Evolutionary conservation across 805 yeast genomes (phyloP), one percentile per base, ranked within the genome.

Genomic region (Jamesozyma spencerorum): DNA sequence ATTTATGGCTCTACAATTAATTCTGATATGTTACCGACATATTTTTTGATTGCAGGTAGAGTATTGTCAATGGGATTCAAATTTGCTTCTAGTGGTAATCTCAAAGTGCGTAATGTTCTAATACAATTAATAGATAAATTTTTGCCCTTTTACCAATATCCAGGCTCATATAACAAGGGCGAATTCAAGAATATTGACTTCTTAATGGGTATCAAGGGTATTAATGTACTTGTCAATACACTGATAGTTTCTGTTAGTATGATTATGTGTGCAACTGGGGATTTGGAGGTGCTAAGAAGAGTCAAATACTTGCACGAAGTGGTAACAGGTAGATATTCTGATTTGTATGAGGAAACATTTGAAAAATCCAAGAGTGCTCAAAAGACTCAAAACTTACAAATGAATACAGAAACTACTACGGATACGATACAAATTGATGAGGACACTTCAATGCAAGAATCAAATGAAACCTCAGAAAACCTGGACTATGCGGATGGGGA

Each of bases 241-340:
- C 49, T 86, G 12, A 71, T 80, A 1, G 58, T 90, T 4, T 72
- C 92, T 7, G 58, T 74, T 5, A 74, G 96, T 0, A 67, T 85
- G 20, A 71, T 87, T 0, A 83, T 86, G 84, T 88, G 95, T 1
- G 95, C 96, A 1, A 76, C 87, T 13, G 97, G 98, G 1, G 96
- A 92, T 56, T 61, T 88, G 40, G 83, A 77, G 34, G 74, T 79
- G 0, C 73, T 92, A 48, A 70, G 88, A 50, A 69, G 96, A 39
- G 65, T 85, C 33, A 69, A 95, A 44, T 71, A 72, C 19, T 62
- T 85, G 26, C 87, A 84, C 55, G 84, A 81, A 17, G 68, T 71
- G 13, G 48, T 58, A 11, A 70, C 74, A 0, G 66, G 65, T 22
- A 64, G 59, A 29, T 34, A 47, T 38, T 55, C 62, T 13, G 59